Evolutionary conservation across 495 filamentous ascomycete species (phyloP), one percentile per base, ranked within the genome.

Genomic region (Annulohypoxylon stygium): DNA sequence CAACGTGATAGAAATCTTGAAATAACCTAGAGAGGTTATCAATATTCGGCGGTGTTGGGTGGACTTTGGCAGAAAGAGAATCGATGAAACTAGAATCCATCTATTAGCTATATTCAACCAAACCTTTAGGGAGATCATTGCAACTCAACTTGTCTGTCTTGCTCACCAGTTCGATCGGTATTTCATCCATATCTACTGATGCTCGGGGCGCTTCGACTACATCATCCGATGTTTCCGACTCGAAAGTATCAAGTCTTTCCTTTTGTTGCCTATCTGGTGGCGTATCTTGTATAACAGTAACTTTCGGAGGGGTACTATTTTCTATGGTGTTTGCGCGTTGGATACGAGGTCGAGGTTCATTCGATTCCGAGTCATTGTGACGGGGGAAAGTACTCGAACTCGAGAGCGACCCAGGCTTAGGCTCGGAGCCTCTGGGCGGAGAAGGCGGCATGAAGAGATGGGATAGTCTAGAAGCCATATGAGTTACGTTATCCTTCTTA

Each of bases 121-220:
- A 36, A 63, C 10, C 16, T 36, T 20, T 23, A 23, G 34, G 37
- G 7, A 48, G 51, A 26, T 48, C 10, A 61, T 57, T 58, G 48
- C n/a, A 50, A 77, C 63, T 76, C 66, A 84, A 95, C 93, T 92
- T 90, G 79, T 99, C 96, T 45, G 91, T 92, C 76, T 98, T 83
- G 83, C 93, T 96, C 39, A 93, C 83, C 64, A 99, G 86, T 84
- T 99, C 96, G 71, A 97, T 93, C 9, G 96, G 96, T 47, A 99
- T 90, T 74, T 97, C 92, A 72, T 97, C 93, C 64, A 93, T 89
- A 36, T 90, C 90, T 76, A 88, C 83, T 64, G 90, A 86, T 61
- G 86, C 79, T 71, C 90, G 75, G 36, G 86, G 76, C 64, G 86
- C 73, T 77, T 91, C 89, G 16, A 78, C 66, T 0, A 81, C 81